Evolutionary conservation across 1,284 basidiomycete species (phyloP), one percentile per base, ranked within the genome.

Genomic region (Rhodotorula mucilaginosa): DNA sequence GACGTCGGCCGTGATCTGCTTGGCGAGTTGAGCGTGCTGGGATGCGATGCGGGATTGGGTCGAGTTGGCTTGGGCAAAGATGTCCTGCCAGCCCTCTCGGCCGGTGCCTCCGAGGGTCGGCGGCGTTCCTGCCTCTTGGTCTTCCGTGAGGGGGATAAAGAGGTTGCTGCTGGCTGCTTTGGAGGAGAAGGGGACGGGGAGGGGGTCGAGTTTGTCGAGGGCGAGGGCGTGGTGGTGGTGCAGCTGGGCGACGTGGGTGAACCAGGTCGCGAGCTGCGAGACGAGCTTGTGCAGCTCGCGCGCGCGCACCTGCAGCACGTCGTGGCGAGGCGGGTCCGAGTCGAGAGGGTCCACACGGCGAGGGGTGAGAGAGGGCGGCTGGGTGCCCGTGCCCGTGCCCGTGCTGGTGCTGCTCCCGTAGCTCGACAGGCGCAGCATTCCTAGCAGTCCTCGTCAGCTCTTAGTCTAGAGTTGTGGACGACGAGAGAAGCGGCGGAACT

Each of bases 71-170:
- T 68, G 61, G 15, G 58, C 29, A 5, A 76, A 52, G 48, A 76
- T 58, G 19, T 76, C 65, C 2, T 59, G 59, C 71, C 71, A 75
- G 2, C 75, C 75, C 19, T 68, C 69, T 7, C 48, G 31, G 5
- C 56, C 69, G n/a, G 51, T 65, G 1, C 68, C 68, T 15, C 69
- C 69, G 57, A 70, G 59, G 6, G 48, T 29, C 54, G 26, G 26
- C 16, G 15, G 13, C 1, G 23, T 29, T 13, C 29, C 8, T 4
- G 0, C 23, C 0, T n/a, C 7, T 8, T 54, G 23, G 23, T n/a
- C 12, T 12, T 23, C 19, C 29, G 26, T 60, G 59, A 72, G 60
- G 8, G 73, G 73, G 56, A 74, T 44, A 56, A 74, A 73, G 64
- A 76, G 67, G 49, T 54, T 34, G 19, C 67, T n/a, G 54, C 74